These are phyloP conservation scores for Vanrija pseudolonga DNA, from an alignment of 1,284 basidiomycete species.

Conservation along the genomic window DNA sequence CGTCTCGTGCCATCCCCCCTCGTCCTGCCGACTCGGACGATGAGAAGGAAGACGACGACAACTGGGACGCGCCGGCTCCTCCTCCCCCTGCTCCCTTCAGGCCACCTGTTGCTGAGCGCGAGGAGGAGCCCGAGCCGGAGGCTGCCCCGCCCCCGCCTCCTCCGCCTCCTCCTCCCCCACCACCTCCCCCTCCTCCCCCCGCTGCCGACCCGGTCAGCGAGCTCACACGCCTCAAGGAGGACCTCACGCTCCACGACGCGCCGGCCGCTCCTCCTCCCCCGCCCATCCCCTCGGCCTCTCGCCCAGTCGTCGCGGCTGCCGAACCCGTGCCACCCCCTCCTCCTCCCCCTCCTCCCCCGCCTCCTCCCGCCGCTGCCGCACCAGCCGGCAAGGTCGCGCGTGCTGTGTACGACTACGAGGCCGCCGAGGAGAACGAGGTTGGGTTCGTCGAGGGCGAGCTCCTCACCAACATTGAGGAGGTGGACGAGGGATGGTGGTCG, in stretches of 20 bases:
- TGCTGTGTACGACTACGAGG: conserved; percentile 74
- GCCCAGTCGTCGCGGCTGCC: conserved; percentile 20
- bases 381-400: conserved; percentile 47
- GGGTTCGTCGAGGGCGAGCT: conserved; percentile 72
- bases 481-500: conserved; percentile 81
- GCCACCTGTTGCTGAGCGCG: conserved; percentile 20
- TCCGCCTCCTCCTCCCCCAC: conserved; percentile 34
- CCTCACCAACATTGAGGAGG: conserved; percentile 73
- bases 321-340: conserved; percentile 10
- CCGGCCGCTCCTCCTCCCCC: conserved; percentile 30
- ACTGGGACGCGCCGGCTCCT: conserved; percentile 37
- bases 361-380: neutral
- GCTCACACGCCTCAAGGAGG: conserved; percentile 40
- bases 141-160: conserved; percentile 17
- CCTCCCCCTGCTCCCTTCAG: conserved; percentile 29
- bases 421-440: conserved; percentile 66
- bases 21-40: conserved; percentile 31
- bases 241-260: conserved; percentile 40
- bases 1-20: conserved; percentile 24
- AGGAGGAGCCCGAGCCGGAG: conserved; percentile 8
- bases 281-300: conserved; percentile 29
- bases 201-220: conserved; percentile 50
- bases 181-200: conserved; percentile 47
- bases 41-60: conserved; percentile 35
- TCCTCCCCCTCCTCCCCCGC: conserved; percentile 1